Evolutionary conservation across 225 moss, liverwort and hornwort species (phyloP).

Genomic region (Pleurozium schreberi): DNA sequence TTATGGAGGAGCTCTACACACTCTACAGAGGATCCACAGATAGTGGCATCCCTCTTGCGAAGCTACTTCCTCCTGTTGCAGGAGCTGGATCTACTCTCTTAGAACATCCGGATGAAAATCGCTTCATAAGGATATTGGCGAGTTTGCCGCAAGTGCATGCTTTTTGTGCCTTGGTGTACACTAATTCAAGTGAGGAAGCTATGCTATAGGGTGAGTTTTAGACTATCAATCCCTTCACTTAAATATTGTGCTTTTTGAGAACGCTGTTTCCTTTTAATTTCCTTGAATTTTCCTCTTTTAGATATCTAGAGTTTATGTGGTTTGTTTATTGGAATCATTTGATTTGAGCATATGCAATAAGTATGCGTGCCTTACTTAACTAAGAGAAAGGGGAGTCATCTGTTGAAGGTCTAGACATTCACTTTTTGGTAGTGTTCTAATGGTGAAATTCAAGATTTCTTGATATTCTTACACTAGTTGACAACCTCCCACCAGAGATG

Average conservation of each 20-base stretch:
- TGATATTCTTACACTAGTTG: background rate
- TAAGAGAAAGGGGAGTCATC: background rate
- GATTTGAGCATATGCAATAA: background rate
- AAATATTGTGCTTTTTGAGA: background rate
- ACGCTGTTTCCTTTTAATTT: background rate
- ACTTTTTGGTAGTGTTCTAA: background rate
- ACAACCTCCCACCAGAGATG: background rate
- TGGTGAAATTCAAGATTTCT: background rate
- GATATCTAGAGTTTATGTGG: background rate
- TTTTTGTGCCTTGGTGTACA: constrained; percentile 90
- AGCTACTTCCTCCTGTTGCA: constrained; percentile 87
- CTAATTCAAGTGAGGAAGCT: constrained; percentile 42
- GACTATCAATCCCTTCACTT: background rate
- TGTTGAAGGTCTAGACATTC: background rate
- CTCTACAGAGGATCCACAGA: constrained; percentile 62
- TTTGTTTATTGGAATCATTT: background rate
- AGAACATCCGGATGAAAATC: constrained; percentile 85
- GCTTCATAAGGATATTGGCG: constrained; percentile 69
- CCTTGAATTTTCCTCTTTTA: background rate
- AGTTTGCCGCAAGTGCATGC: constrained; percentile 73
- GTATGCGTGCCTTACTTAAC: background rate
- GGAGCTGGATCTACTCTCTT: constrained; percentile 65
- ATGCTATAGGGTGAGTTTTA: constrained; percentile 13
- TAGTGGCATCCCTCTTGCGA: constrained; percentile 77
- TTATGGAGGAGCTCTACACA: constrained; percentile 78